Conservation (phyloP, 257 asterid genomes). For the Anisodus acutangulus region DNA sequence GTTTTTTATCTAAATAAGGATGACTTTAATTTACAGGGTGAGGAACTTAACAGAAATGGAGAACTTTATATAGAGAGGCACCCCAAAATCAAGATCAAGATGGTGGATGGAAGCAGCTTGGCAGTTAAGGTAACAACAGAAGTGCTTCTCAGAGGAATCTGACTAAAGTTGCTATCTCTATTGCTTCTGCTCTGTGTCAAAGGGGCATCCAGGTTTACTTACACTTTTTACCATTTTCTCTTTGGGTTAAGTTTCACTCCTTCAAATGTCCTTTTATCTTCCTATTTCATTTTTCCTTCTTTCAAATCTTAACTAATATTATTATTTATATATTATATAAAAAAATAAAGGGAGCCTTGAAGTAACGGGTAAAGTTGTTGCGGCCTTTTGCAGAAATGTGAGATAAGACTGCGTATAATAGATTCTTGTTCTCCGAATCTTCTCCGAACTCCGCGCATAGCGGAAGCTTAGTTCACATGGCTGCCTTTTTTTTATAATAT, state of each 20-base stretch:
- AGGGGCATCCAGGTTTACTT: constrained; percentile 61
- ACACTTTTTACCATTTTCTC: background rate
- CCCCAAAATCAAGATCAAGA: constrained; percentile 64
- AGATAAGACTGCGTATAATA: too few relatives aligned
- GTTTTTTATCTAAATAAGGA: background rate
- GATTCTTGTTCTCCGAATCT: too few relatives aligned
- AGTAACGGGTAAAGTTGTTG: too few relatives aligned
- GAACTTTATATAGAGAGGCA: constrained; percentile 57
- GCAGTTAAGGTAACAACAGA: constrained; percentile 68
- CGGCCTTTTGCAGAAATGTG: too few relatives aligned
- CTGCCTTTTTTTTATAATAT: too few relatives aligned
- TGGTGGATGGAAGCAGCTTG: constrained; percentile 85
- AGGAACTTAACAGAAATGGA: constrained; percentile 63
- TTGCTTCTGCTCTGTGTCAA: constrained; percentile 66
- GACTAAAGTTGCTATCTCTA: constrained; percentile 47
- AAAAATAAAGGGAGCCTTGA: too few relatives aligned
- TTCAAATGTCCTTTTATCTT: too few relatives aligned
- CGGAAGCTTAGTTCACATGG: too few relatives aligned
- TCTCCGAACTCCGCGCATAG: too few relatives aligned
- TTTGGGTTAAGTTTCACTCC: background rate
- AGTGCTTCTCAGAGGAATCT: constrained; percentile 61
- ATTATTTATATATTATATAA: too few relatives aligned
- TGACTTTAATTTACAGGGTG: constrained; percentile 47
- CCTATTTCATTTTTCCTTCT: background rate
- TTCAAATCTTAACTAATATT: background rate